Percentiles rank a stretch among this genome's conserved stretches.
Conservation (phyloP, 164 flowering plant species). For the Nelumbo lutea region DNA sequence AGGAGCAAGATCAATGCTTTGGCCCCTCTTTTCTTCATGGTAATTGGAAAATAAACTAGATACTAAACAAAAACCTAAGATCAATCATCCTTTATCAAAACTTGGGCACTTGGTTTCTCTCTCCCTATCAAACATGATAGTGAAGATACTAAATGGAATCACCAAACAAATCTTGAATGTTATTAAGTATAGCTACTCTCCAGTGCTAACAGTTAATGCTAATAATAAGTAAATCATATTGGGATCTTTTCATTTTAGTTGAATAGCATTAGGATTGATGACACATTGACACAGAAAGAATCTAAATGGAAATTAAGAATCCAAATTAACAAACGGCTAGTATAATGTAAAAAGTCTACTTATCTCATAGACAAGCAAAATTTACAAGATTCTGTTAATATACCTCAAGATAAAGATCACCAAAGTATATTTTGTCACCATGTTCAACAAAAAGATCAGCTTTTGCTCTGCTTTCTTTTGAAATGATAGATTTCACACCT, state of each 20-base stretch:
- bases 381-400: background rate
- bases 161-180: background rate
- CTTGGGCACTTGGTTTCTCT: too few species aligned
- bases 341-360: background rate
- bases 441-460: conserved; percentile 69
- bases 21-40: too few species aligned
- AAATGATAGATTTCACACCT: conserved; percentile 75
- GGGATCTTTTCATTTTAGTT: background rate
- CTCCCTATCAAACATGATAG: too few species aligned
- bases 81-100: too few species aligned
- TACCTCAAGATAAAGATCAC: conserved; percentile 85
- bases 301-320: background rate
- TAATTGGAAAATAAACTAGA: too few species aligned
- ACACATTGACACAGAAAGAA: background rate
- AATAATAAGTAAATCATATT: background rate
- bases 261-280: background rate
- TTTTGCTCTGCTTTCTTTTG: conserved; percentile 69
- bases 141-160: too few species aligned
- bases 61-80: too few species aligned
- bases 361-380: background rate
- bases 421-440: conserved; percentile 68
- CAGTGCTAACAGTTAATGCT: background rate
- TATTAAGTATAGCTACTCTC: background rate
- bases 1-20: too few species aligned
- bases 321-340: background rate